Conservation (phyloP, 2,329 filamentous ascomycete species). For the Trichoderma sp. region DNA sequence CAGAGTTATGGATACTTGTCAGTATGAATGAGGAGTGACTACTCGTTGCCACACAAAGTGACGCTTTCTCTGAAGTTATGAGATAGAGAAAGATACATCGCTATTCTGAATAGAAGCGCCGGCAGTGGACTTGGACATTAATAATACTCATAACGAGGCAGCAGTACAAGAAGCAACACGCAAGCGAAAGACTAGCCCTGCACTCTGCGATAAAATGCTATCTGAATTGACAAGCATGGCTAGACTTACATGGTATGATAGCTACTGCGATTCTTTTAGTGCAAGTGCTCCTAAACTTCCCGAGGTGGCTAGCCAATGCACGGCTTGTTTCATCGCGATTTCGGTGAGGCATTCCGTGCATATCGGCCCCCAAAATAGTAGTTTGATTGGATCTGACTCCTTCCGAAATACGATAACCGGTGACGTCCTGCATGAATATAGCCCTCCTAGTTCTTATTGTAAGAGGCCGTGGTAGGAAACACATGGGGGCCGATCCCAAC, state of each 20-base stretch:
- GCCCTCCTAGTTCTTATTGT: neutral
- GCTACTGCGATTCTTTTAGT: neutral
- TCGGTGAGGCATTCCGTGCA: neutral
- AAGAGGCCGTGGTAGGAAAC: neutral
- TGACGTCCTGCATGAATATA: neutral
- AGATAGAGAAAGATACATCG: neutral
- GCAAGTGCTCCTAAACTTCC: neutral
- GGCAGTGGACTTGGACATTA: neutral
- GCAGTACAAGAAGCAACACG: neutral
- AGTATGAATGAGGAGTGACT: neutral
- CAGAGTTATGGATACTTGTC: neutral
- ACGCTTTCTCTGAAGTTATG: neutral
- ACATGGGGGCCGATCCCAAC: slow-evolving; percentile 6
- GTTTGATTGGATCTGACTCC: slow-evolving; percentile 3
- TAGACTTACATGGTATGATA: neutral
- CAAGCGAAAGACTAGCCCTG: neutral
- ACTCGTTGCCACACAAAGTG: no score
- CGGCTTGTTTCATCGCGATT: neutral
- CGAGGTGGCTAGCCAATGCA: neutral
- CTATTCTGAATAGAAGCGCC: neutral
- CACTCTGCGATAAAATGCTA: neutral
- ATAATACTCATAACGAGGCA: neutral
- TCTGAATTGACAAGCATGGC: neutral
- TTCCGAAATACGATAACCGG: neutral
- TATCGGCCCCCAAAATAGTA: neutral